Conservation (phyloP, 1,139 yeast genomes). For the Suhomyces maxii region DNA sequence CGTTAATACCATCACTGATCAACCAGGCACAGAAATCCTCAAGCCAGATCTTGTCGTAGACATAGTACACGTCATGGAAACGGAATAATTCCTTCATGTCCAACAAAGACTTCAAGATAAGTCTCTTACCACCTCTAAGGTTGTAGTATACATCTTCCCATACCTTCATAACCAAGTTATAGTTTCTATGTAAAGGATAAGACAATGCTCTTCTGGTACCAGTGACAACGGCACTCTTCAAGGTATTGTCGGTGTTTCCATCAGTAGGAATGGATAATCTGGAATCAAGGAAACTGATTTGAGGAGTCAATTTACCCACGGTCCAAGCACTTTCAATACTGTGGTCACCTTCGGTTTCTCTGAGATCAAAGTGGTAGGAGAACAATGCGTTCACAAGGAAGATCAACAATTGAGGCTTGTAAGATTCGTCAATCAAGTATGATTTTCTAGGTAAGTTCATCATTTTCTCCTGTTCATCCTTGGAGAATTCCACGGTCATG, state of each 20-base stretch:
- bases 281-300: conserved; percentile 68
- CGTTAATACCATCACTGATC: conserved; percentile 55
- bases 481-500: conserved; percentile 52
- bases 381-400: conserved; percentile 67
- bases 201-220: conserved; percentile 70
- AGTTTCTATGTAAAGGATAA: conserved; percentile 79
- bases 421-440: conserved; percentile 54
- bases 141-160: conserved; percentile 77
- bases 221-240: conserved; percentile 58
- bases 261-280: conserved; percentile 41
- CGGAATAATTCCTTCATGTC: conserved; percentile 73
- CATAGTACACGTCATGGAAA: conserved; percentile 82
- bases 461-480: conserved; percentile 66
- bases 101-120: conserved; percentile 59
- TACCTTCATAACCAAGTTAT: conserved; percentile 53
- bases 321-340: conserved; percentile 94
- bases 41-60: conserved; percentile 75
- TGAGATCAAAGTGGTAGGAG: conserved; percentile 69
- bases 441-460: conserved; percentile 63
- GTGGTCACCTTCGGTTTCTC: conserved; percentile 76
- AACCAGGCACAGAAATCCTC: conserved; percentile 85
- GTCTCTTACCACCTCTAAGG: conserved; percentile 68
- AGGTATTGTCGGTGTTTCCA: conserved; percentile 25
- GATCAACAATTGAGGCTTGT: conserved; percentile 50
- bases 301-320: conserved; percentile 81